Evolutionary conservation across 805 yeast genomes (phyloP).

Genomic region (Ogataea pini): DNA sequence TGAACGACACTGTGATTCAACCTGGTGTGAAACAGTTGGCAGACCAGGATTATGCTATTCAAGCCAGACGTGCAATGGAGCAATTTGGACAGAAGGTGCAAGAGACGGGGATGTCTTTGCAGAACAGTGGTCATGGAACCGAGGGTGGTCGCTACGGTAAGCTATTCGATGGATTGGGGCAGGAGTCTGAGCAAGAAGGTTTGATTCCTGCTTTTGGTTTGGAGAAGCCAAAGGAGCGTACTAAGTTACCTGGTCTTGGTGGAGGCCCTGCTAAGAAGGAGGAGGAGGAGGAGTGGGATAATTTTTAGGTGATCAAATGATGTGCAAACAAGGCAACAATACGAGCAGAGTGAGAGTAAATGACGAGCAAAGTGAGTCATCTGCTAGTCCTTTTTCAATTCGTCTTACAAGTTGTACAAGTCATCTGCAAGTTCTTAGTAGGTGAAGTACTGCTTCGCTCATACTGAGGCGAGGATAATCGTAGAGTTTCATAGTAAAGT

Average conservation of each 20-base stretch:
- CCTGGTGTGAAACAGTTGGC: constrained; percentile 85
- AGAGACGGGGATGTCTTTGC: constrained; percentile 79
- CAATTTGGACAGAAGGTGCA: constrained; percentile 95
- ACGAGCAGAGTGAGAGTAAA: no score
- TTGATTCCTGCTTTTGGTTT: constrained; percentile 69
- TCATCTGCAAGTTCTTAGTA: not conserved
- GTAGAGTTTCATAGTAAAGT: no score
- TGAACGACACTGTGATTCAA: constrained; percentile 83
- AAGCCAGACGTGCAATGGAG: constrained; percentile 90
- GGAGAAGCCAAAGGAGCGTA: constrained; percentile 55
- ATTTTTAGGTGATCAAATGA: constrained; percentile 40
- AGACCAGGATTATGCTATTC: constrained; percentile 75
- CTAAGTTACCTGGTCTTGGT: constrained; percentile 52
- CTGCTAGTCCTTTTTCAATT: not conserved
- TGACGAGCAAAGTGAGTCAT: constrained; percentile 1
- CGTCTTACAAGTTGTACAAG: no score
- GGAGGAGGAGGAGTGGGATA: constrained; percentile 58
- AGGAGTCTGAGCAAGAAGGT: constrained; percentile 36
- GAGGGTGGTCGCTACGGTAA: constrained; percentile 44
- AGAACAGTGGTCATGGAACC: constrained; percentile 45
- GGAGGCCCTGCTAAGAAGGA: constrained; percentile 24
- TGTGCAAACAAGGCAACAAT: no score
- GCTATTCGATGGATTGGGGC: constrained; percentile 58
- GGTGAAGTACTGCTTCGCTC: no score
- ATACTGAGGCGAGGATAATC: no score